These are phyloP conservation scores for Claviceps fusiformis DNA, from an alignment of 2,329 filamentous ascomycete genomes.

Conservation along the genomic window DNA sequence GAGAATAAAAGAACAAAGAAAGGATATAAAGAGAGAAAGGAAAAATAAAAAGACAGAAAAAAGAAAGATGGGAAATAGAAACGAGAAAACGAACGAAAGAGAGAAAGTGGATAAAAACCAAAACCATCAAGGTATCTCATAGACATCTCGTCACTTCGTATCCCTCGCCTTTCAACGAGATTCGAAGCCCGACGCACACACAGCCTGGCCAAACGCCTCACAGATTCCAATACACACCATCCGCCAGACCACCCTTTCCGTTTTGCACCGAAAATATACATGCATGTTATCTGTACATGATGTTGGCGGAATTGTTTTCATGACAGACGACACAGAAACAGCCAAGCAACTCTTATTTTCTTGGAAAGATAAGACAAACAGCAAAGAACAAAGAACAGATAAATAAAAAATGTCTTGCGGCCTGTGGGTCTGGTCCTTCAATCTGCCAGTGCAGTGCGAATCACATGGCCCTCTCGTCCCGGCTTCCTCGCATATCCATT, in stretches of 20 bases:
- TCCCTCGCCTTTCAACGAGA: background rate
- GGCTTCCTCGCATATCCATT: constrained; percentile 54
- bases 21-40: too few species aligned
- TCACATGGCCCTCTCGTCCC: constrained; percentile 21
- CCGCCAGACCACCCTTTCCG: background rate
- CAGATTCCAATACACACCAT: background rate
- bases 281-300: background rate
- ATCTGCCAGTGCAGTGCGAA: constrained; percentile 21
- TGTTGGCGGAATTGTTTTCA: too few species aligned
- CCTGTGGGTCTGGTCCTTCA: background rate
- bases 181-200: background rate
- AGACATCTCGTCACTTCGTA: background rate
- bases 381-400: too few species aligned
- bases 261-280: too few species aligned
- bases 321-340: too few species aligned
- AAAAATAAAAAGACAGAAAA: background rate
- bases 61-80: background rate
- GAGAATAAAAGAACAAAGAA: too few species aligned
- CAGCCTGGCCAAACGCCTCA: background rate
- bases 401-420: too few species aligned
- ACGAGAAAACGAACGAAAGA: background rate
- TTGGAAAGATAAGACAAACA: too few species aligned
- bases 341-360: too few species aligned
- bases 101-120: background rate
- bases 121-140: background rate